Conservation (phyloP, 305 asterid species). For the Nicotiana rustica region DNA sequence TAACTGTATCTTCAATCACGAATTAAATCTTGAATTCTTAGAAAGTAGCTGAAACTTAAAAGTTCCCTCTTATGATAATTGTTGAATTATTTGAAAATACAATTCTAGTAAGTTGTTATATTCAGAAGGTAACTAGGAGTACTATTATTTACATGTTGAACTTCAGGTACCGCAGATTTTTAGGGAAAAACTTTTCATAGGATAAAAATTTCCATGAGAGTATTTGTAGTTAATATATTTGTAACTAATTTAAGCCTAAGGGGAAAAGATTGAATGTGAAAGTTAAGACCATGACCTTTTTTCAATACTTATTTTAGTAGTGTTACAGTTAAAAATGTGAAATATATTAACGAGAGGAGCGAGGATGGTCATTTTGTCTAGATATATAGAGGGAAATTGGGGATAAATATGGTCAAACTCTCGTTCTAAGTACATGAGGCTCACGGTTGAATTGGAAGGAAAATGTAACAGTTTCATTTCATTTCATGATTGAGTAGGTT, state of each 20-base stretch:
- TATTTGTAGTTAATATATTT: background rate
- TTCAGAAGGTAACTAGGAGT: conserved; percentile 18
- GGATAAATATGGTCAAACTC: background rate
- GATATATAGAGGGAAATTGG: background rate
- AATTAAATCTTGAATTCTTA: background rate
- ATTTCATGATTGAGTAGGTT: conserved; percentile 14
- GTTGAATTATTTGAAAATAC: background rate
- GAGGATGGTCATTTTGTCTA: background rate
- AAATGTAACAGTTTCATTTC: background rate
- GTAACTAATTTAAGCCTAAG: background rate
- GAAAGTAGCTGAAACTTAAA: background rate
- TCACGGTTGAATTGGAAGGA: conserved; percentile 15
- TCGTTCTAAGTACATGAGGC: conserved; percentile 1
- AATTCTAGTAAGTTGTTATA: background rate
- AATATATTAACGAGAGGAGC: background rate
- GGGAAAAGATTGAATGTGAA: background rate
- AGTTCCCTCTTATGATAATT: background rate
- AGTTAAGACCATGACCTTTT: background rate
- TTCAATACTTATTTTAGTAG: background rate
- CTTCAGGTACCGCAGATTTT: background rate
- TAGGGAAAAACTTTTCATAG: background rate
- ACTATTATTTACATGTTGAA: conserved; percentile 2
- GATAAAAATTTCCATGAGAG: background rate
- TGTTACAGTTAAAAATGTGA: background rate
- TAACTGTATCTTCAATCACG: background rate